Conservation (phyloP, 495 filamentous ascomycete species). For the Aspergillus ellipticus region DNA sequence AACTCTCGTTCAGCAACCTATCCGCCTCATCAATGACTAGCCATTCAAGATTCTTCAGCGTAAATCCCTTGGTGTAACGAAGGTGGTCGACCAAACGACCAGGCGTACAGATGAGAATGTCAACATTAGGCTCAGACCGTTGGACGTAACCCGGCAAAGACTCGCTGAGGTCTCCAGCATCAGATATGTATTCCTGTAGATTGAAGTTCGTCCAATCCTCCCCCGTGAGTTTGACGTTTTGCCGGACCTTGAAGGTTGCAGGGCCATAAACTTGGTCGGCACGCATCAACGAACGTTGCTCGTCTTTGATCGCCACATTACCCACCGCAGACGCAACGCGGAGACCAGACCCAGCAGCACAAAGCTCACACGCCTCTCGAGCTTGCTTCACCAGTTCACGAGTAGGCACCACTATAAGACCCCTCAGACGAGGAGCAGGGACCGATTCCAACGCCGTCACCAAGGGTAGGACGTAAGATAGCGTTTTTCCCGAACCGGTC, state of each 20-base stretch:
- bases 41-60: slow-evolving; percentile 71
- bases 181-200: slow-evolving; percentile 39
- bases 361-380: slow-evolving; percentile 65
- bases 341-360: slow-evolving; percentile 58
- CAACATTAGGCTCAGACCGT: slow-evolving; percentile 63
- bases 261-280: slow-evolving; percentile 59
- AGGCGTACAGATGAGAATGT: slow-evolving; percentile 89
- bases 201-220: slow-evolving; percentile 48
- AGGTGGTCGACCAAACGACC: slow-evolving; percentile 91
- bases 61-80: slow-evolving; percentile 75
- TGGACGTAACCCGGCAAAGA: slow-evolving; percentile 59
- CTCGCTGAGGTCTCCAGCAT: slow-evolving; percentile 37
- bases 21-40: slow-evolving; percentile 93
- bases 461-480: slow-evolving; percentile 86
- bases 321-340: slow-evolving; percentile 81
- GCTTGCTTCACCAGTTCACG: slow-evolving; percentile 86
- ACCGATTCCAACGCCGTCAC: slow-evolving; percentile 64
- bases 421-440: slow-evolving; percentile 60
- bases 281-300: slow-evolving; percentile 65
- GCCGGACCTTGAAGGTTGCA: slow-evolving; percentile 41
- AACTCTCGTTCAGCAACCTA: slow-evolving; percentile 83
- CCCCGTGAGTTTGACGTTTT: slow-evolving; percentile 35
- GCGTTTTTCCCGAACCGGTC: slow-evolving; percentile 91
- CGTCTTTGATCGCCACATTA: slow-evolving; percentile 67
- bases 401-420: slow-evolving; percentile 82